Evolutionary conservation across 2,329 filamentous ascomycete species (phyloP), one percentile per base, ranked within the genome.

Genomic region (Phoma sp.): DNA sequence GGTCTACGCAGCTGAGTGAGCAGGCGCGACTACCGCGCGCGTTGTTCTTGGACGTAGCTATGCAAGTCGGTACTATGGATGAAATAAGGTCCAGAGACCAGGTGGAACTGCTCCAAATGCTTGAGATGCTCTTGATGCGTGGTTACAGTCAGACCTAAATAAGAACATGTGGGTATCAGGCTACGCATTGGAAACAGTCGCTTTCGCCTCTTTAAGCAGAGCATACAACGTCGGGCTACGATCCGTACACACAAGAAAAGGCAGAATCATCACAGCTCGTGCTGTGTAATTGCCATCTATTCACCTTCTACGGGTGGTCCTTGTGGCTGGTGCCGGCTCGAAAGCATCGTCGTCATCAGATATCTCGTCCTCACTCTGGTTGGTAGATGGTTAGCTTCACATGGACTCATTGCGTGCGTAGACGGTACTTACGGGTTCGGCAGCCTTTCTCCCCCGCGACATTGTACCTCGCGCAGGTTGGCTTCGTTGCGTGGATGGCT

Each of bases 291-390:
- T 11, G 32, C 24, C 22, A 32, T 18, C 27, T 33, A 13, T 23
- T 55, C 59, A 72, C 52, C 67, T 65, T 47, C 67, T 66, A 30
- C 71, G 61, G 7, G 63, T 68, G 33, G 46, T 50, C 14, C 70
- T 58, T 22, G 69, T 47, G 30, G 62, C 62, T 23, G 71, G 62
- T 14, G 64, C 57, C 1, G 75, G 70, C 45, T 77, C 75, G 46
- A 77, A 77, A 14, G 73, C 75, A 52, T 76, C 73, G 27, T 74
- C 71, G 49, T 75, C 75, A 47, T 76, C 74, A 5, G 71, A 74
- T 14, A 77, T 77, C 48, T 76, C 75, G 48, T 77, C 75, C 44
- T 77, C 75, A 42, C 72, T 75, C 72, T 76, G 37, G 24, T 22
- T 1, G 5, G 3, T n/a, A 18, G 18, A 18, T 18, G 18, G 11